Evolutionary conservation across 2,329 filamentous ascomycete genomes (phyloP).

Genomic region (Ciborinia camelliae): DNA sequence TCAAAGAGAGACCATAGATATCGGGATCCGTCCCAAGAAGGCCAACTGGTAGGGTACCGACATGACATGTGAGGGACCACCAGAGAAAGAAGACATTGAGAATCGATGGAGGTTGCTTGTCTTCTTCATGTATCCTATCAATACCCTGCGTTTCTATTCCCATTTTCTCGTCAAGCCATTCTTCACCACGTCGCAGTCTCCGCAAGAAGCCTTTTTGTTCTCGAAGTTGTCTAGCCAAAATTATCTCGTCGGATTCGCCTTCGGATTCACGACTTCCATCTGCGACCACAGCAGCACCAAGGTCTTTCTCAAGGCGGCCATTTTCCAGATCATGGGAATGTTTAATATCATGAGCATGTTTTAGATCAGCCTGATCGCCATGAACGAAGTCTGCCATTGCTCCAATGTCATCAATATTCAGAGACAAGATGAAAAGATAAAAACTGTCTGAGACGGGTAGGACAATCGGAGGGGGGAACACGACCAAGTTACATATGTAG

Average conservation of each 20-base stretch:
- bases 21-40: slow-evolving; percentile 44
- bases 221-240: slow-evolving; percentile 30
- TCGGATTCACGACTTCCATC: slow-evolving; percentile 9
- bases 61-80: slow-evolving; percentile 44
- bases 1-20: slow-evolving; percentile 45
- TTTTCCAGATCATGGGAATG: slow-evolving; percentile 29
- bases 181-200: slow-evolving; percentile 39
- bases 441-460: slow-evolving; percentile 7
- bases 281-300: slow-evolving; percentile 9
- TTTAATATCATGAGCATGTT: slow-evolving; percentile 26
- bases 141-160: slow-evolving; percentile 48
- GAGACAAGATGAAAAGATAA: background rate
- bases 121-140: slow-evolving; percentile 45
- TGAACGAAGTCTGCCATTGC: slow-evolving; percentile 31
- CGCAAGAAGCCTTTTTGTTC: slow-evolving; percentile 27
- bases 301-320: slow-evolving; percentile 24
- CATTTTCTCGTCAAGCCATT: slow-evolving; percentile 44
- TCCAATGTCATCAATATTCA: background rate
- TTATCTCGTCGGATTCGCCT: slow-evolving; percentile 24
- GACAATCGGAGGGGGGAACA: slow-evolving; percentile 11
- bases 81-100: slow-evolving; percentile 45
- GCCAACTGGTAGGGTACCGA: slow-evolving; percentile 41
- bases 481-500: slow-evolving; percentile 19
- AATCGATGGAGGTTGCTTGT: slow-evolving; percentile 43
- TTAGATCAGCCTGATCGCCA: slow-evolving; percentile 31